Base-by-base conservation (phyloP, 768 basidiomycete genomes). In the Hygrocybe coccinea region DNA sequence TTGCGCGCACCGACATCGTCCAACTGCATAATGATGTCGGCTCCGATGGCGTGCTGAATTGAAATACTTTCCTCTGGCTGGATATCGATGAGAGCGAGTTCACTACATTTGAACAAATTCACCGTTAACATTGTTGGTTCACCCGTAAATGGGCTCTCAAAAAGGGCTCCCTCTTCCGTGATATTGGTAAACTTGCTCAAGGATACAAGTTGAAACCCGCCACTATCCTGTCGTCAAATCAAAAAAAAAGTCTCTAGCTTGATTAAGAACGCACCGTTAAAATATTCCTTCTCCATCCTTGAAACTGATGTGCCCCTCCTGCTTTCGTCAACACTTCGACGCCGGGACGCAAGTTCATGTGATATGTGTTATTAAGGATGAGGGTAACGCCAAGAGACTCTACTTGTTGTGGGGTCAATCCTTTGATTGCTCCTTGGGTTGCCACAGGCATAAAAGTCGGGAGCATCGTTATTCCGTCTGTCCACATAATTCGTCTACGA, bases 371-470 rank as follows among this genome's bases (percentile, higher is more conserved):
- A 67, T 94, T 94, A 50, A 95, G 75, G 37, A 93, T 87, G 54
- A 95, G 77, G 1, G 87, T 88, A 44, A 93, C 78, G 1, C 90
- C 91, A 1, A 93, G 77, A 2, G 84, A 76, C 66, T 93, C 89
- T 37, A 89, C 83, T 70, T 94, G 89, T 56, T 89, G 86, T 17
- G 89, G 71, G 5, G 91, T 91, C n/a, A 95, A 72, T 3, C 91
- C 91, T 70, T 95, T 95, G 65, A 95, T 91, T 5, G 91, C 88
- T 15, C 87, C 91, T 66, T 95, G 92, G 3, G 92, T 95, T 2
- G 91, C 91, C 8, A 94, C 91, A 2, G 91, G 92, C 92, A 94
- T 95, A 63, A 95, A 95, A 0, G 91, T 91, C 1, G 91, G 91
- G 17, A 93, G 74, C 77, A 87, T 82, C 1, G 91, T 93, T 37